Base-by-base conservation (phyloP, 352 stramenopile genomes). In the Globisporangium canariense region DNA sequence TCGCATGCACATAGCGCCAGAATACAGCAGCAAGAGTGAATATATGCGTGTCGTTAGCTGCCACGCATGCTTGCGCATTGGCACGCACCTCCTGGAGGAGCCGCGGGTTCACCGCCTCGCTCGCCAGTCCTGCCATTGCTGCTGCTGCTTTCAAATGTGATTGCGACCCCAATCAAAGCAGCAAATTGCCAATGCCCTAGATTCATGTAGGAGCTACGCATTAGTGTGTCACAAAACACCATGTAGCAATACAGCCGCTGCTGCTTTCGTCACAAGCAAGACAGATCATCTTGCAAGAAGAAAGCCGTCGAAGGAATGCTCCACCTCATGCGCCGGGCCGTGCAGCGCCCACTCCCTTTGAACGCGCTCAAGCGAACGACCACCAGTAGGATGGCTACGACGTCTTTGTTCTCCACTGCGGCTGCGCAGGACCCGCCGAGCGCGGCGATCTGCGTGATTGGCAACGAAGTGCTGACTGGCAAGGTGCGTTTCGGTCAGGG, bases 381-480 rank as follows among this genome's bases (percentile, higher is more conserved):
- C 30, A 25, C 9, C 9, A 34, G 8, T n/a, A 50, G 60, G 14
- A 51, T 54, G 38, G 9, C 18, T 4, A 6, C 9, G 30, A 20
- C 4, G 8, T 45, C 52, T 28, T 45, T 32, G 18, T 58, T 30
- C 30, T 58, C 62, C n/a, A 67, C 52, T 14, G 14, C 50, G 40
- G 40, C 40, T 41, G 41, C 18, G 34, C 40, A 22, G 9, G 50
- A 65, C 13, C 65, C 73, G 11, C 87, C 85, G 5, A 72, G 80
- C 32, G 87, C 85, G 14, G 87, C 87, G 1, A 57, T 94, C 49
- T 96, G 85, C 45, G 83, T 96, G 40, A 88, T 96, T 45, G 87
- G 68, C 47, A 92, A 94, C 61, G 87, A 96, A 82, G 83, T 96
- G 20, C 74, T 96, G 18, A 90, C 81, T 13, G 87, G 85, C 40